These are phyloP conservation scores for Botryosphaeria agaves DNA, from an alignment of 2,329 filamentous ascomycete genomes.

Conservation along the genomic window DNA sequence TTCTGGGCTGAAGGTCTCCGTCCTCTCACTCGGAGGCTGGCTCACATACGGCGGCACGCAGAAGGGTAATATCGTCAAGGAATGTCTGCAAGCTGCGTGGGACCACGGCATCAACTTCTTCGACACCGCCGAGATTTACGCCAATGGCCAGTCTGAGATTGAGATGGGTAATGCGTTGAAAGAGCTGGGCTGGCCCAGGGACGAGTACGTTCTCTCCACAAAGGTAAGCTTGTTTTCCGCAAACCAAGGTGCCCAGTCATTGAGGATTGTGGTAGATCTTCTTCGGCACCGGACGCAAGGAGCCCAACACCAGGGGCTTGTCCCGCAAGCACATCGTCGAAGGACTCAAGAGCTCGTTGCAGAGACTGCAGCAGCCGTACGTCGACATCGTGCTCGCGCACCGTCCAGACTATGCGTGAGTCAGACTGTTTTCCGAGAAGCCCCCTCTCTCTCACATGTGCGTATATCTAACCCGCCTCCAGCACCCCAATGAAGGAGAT, in stretches of 20 bases:
- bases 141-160: conserved; percentile 42
- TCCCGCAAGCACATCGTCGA: conserved; percentile 36
- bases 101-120: conserved; percentile 33
- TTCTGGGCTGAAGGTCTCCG: conserved; percentile 31
- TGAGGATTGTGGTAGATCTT: too few relatives aligned
- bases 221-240: too few relatives aligned
- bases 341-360: conserved; percentile 39
- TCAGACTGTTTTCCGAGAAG: too few relatives aligned
- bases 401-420: conserved; percentile 36
- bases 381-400: conserved; percentile 49
- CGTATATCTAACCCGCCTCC: conserved; percentile 2
- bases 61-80: conserved; percentile 31
- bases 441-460: not conserved
- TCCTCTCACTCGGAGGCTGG: conserved; percentile 30
- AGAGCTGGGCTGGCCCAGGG: conserved; percentile 29
- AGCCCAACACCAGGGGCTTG: conserved; percentile 36
- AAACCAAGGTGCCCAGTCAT: too few relatives aligned
- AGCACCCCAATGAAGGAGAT: conserved; percentile 45
- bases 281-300: conserved; percentile 39
- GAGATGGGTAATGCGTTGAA: conserved; percentile 36
- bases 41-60: conserved; percentile 25
- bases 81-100: conserved; percentile 32
- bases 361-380: conserved; percentile 45
- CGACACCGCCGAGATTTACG: conserved; percentile 35
- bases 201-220: conserved; percentile 23